Evolutionary conservation across 257 asterid genomes (phyloP), one percentile per base, ranked within the genome.

Genomic region (Rauvolfia tetraphylla): DNA sequence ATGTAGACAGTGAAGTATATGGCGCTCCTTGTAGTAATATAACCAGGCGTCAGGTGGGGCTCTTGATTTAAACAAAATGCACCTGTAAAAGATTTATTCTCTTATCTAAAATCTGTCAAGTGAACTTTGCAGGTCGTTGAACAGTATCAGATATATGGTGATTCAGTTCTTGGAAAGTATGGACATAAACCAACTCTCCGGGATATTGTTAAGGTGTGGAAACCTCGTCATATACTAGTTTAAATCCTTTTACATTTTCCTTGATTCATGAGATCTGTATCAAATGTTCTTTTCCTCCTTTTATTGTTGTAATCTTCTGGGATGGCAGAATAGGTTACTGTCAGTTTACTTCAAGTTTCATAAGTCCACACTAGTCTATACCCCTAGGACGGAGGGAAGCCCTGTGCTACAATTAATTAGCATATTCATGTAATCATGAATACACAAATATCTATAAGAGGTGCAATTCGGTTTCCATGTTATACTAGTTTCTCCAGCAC

Each of bases 11-110:
- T 77, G 88, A 86, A 58, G 83, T 95, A 74, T 95, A 92, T 77
- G 96, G 98, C 49, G 89, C 85, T 76, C 93, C 98, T 75, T 79
- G 70, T 41, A 83, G 90, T 82, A 82, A 78, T 80, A 74, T 89
- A 69, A 90, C 96, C 27, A 89, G 96, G 78, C 87, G 98, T 66
- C 92, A 95, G 98, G 98, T 95, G 84, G 76, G 81, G 23, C 68
- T 49, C 29, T 78, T 72, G 13, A 5, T 42, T 57, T 75, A 4
- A 31, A 7, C 71, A 46, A 13, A 54, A 33, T 67, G n/a, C 51
- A 5, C 42, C 18, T 34, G 58, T 23, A 71, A 72, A 56, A 53
- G 78, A n/a, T 29, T 65, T 23, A 29, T 17, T 51, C 0, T 51
- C 14, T 68, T 33, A 14, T 36, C 72, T 80, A 72, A 73, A 41